Percentiles rank a stretch among this genome's conserved stretches.
These are phyloP conservation scores for Paracamarosporium sp. DNA, from an alignment of 2,329 filamentous ascomycete species.

Conservation along the genomic window DNA sequence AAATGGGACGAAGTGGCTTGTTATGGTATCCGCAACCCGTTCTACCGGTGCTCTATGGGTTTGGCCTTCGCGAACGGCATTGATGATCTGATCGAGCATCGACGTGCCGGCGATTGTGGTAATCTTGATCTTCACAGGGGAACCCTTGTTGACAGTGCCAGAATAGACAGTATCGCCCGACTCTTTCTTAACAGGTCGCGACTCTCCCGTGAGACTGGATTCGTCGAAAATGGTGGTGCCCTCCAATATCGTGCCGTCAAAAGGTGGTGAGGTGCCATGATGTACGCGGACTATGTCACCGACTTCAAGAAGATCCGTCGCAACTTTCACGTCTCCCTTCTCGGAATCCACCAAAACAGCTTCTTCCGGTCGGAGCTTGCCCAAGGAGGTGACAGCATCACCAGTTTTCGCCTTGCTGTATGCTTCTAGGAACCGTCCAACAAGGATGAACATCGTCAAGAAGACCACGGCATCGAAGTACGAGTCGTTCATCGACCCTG, in stretches of 20 bases:
- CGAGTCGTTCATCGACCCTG: constrained; percentile 44
- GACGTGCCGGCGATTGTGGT: constrained; percentile 71
- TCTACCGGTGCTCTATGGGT: constrained; percentile 78
- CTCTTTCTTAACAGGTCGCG: constrained; percentile 68
- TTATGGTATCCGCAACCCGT: constrained; percentile 74
- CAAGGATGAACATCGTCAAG: constrained; percentile 83
- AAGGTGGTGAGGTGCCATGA: constrained; percentile 83
- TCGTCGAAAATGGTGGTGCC: constrained; percentile 79
- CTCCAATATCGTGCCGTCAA: constrained; percentile 71
- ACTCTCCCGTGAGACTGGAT: constrained; percentile 85
- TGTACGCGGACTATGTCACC: constrained; percentile 70
- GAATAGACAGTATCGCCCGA: constrained; percentile 71
- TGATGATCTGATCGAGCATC: constrained; percentile 81
- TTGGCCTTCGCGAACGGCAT: constrained; percentile 78
- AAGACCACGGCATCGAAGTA: constrained; percentile 97
- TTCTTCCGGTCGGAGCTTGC: constrained; percentile 77
- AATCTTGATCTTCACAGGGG: constrained; percentile 67
- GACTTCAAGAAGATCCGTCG: constrained; percentile 69
- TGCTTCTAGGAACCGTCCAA: constrained; percentile 77
- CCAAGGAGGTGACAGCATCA: constrained; percentile 81
- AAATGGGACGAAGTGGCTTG: constrained; percentile 77
- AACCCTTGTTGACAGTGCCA: constrained; percentile 76
- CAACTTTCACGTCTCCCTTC: constrained; percentile 54
- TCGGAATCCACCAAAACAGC: constrained; percentile 70
- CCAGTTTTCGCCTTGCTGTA: constrained; percentile 93